Percentiles rank a stretch among this genome's conserved stretches.
Conservation (phyloP, 257 asterid genomes). For the Paraleonurus japonicus region DNA sequence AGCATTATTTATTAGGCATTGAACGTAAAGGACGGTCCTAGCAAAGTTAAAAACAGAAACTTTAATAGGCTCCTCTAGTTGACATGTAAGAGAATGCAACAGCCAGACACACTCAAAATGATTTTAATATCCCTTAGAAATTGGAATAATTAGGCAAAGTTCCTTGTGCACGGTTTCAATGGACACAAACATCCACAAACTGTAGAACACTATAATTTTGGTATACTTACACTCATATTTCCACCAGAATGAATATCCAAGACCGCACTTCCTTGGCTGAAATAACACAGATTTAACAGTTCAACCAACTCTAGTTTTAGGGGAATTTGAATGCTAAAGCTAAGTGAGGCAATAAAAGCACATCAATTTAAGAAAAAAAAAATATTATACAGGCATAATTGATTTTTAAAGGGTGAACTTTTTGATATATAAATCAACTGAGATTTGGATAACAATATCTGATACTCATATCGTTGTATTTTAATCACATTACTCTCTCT, state of each 20-base stretch:
- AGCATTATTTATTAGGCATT: not conserved
- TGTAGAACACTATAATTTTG: not conserved
- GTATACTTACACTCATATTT: slow-evolving; percentile 76
- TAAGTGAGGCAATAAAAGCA: not conserved
- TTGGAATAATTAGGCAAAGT: not conserved
- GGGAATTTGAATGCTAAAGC: slow-evolving; percentile 16
- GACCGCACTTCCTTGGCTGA: slow-evolving; percentile 91
- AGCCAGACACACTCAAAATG: not conserved
- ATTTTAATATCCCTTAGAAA: not conserved
- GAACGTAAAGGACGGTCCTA: not conserved
- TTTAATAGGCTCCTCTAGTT: not conserved
- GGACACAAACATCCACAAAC: not conserved
- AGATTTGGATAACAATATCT: not conserved
- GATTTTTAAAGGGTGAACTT: not conserved
- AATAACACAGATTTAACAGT: slow-evolving; percentile 33
- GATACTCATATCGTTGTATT: not conserved
- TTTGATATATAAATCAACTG: not conserved
- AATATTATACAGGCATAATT: not conserved
- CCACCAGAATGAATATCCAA: slow-evolving; percentile 84
- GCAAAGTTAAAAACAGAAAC: not conserved
- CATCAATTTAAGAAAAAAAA: slow-evolving; percentile 2
- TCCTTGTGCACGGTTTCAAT: not conserved
- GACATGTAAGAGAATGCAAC: not conserved
- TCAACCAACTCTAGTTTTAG: slow-evolving; percentile 12
- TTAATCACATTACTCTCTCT: not conserved